phyloP scores from a whole-genome alignment of 345 rosid genomes.

The Hypericum androsaemum region DNA sequence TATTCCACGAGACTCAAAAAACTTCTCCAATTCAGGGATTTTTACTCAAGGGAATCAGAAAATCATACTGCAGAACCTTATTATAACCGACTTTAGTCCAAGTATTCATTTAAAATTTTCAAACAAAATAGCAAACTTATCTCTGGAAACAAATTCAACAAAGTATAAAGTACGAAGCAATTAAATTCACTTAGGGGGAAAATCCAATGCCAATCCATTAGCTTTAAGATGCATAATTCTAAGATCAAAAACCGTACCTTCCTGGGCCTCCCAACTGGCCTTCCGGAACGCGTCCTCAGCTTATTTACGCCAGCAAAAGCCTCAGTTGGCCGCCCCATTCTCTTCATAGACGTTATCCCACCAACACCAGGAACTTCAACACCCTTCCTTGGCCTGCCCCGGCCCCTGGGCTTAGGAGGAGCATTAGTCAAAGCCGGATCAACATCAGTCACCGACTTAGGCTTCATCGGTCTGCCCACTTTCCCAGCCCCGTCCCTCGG shows the following conservation, averaged over 20 bases:
- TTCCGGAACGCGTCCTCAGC: slow-evolving; percentile 28
- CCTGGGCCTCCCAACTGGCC: slow-evolving; percentile 58
- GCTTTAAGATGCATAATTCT: background rate
- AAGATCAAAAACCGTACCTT: slow-evolving; percentile 29
- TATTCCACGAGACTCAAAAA: too few species aligned
- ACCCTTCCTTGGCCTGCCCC: slow-evolving; percentile 54
- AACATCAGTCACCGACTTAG: slow-evolving; percentile 15
- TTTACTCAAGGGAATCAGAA: too few species aligned
- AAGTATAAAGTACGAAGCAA: too few species aligned
- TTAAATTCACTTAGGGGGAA: too few species aligned
- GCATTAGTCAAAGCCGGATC: background rate
- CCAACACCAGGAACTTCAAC: slow-evolving; percentile 11
- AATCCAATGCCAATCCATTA: background rate
- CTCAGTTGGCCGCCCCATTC: slow-evolving; percentile 48
- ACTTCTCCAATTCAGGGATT: too few species aligned
- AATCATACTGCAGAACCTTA: too few species aligned
- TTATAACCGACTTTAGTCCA: too few species aligned
- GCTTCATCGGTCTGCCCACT: slow-evolving; percentile 37
- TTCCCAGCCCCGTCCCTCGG: slow-evolving; percentile 18
- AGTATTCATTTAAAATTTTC: too few species aligned
- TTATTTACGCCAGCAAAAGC: slow-evolving; percentile 16
- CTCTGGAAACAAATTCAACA: too few species aligned
- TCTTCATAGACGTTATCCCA: slow-evolving; percentile 19
- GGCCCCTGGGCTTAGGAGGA: slow-evolving; percentile 35
- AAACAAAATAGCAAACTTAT: too few species aligned